Evolutionary conservation across 176 grass and related monocot species (phyloP), one percentile per base, ranked within the genome.

Genomic region (Hordeum vulgare): DNA sequence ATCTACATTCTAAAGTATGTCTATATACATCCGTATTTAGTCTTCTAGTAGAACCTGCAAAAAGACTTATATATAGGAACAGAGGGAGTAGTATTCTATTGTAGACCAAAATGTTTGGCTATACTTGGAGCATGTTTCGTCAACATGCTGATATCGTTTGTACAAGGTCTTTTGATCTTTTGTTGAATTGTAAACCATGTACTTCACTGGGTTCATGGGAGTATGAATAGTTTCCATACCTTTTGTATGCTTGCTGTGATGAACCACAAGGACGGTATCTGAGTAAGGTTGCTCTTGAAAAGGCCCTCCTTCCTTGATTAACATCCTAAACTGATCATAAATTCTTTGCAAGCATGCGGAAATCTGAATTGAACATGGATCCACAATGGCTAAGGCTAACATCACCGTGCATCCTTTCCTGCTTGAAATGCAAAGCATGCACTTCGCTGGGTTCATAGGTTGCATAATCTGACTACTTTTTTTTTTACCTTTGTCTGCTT

Each of bases 191-290:
- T 41, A 41, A 41, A 41, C 40, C 40, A 41, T 41, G 40, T 41
- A 41, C 40, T 41, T 41, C 40, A 41, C 40, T 41, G 10, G 40
- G 40, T 41, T 41, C 40, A 41, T 2, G 40, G 40, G 40, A 41
- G 40, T 41, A 41, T 11, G 40, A 41, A 9, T 41, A 41, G 40
- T 44, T 44, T 13, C 12, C 42, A 4, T 44, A 44, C 42, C 3
- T 44, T 44, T 44, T 44, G 42, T 44, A 44, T 44, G 42, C 42
- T 40, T 40, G 66, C 66, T n/a, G 34, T 40, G 66, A 69, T 28
- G 76, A 78, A 23, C 7, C 13, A 39, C 44, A 57, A 26, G 79
- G 79, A 81, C 64, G 79, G 45, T 81, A 81, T 69, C 63, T 81
- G 64, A 81, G 42, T 17, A 10, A 39, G 79, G 64, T 7, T 41